Base-by-base conservation (phyloP, 352 stramenopile genomes). In the Phytopythium oedochilum region DNA sequence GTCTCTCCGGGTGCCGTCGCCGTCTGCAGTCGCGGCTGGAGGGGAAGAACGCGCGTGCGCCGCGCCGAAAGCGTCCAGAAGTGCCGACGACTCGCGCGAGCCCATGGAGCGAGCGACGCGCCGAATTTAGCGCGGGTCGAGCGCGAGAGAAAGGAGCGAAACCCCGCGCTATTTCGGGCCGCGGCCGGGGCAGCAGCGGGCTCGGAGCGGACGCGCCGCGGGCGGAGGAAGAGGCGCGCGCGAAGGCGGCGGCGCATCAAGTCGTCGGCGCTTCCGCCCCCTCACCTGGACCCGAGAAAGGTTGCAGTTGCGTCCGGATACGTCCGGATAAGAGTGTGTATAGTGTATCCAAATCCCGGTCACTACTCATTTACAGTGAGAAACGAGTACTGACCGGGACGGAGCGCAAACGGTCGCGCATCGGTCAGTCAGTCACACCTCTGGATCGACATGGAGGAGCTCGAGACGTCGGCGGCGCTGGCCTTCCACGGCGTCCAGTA, bases 401-500 rank as follows among this genome's bases (percentile, higher is more conserved):
- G 17, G 9, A 28, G 3, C 3, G n/a, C 29, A 39, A 52, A 52
- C 17, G 17, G 45, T 52, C 45, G 28, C 45, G 32, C n/a, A n/a
- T n/a, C n/a, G n/a, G n/a, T n/a, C n/a, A n/a, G n/a, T n/a, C n/a
- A n/a, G n/a, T n/a, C n/a, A n/a, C n/a, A n/a, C n/a, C n/a, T 48
- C 23, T 22, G 14, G 20, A 26, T 32, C 28, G 38, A 43, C 28
- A 79, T 78, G 70, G 68, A 84, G 61, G 70, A 82, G 53, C 63
- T 89, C 23, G 83, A 91, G 74, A 82, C 72, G 55, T 79, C 72
- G 40, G 65, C 71, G 17, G 61, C 65, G 55, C 67, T 90, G 50
- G 72, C 78, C 50, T 92, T 90, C 61, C 81, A 93, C 48, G 83
- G 79, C 48, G 73, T 81, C 44, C 75, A 64, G 43, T 92, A 90